A percentile compares a stretch with the other conserved stretches of the same genome.
These are phyloP conservation scores for Bonia amplexicaulis DNA, from an alignment of 176 grass and related monocot genomes.

Conservation along the genomic window DNA sequence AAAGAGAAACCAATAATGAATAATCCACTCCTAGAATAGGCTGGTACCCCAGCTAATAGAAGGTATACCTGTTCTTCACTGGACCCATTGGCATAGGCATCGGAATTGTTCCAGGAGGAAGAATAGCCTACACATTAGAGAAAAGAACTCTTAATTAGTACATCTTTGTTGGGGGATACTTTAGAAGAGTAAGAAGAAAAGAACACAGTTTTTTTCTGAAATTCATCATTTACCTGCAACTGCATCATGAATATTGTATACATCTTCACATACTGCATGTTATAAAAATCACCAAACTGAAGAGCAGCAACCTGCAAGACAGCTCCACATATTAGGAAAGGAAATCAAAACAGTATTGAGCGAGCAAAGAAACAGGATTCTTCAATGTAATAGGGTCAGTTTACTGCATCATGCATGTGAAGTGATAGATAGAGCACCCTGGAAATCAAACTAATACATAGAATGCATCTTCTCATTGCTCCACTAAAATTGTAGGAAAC, in stretches of 20 bases:
- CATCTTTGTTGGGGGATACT: not conserved
- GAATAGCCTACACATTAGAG: constrained; percentile 66
- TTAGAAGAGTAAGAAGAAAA: constrained; percentile 17
- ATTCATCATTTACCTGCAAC: constrained; percentile 62
- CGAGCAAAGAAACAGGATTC: not conserved
- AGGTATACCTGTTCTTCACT: constrained; percentile 75
- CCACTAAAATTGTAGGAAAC: not conserved
- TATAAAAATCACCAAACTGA: constrained; percentile 98
- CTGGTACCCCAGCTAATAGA: not conserved
- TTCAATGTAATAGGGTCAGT: not conserved
- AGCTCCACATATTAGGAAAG: constrained; percentile 15
- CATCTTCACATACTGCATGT: constrained; percentile 96
- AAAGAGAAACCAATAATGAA: not conserved
- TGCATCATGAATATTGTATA: constrained; percentile 94
- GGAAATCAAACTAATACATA: not conserved
- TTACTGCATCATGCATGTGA: not conserved
- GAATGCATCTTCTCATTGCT: not conserved
- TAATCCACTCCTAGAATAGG: not conserved
- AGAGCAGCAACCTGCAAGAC: constrained; percentile 80
- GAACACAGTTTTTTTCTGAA: not conserved
- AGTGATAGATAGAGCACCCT: not conserved
- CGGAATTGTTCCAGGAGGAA: constrained; percentile 72
- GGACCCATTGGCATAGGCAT: constrained; percentile 96
- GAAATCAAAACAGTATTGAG: not conserved
- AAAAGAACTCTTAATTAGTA: not conserved